These are phyloP conservation scores for Immersiella caudata DNA, from an alignment of 495 filamentous ascomycete genomes.

Conservation along the genomic window DNA sequence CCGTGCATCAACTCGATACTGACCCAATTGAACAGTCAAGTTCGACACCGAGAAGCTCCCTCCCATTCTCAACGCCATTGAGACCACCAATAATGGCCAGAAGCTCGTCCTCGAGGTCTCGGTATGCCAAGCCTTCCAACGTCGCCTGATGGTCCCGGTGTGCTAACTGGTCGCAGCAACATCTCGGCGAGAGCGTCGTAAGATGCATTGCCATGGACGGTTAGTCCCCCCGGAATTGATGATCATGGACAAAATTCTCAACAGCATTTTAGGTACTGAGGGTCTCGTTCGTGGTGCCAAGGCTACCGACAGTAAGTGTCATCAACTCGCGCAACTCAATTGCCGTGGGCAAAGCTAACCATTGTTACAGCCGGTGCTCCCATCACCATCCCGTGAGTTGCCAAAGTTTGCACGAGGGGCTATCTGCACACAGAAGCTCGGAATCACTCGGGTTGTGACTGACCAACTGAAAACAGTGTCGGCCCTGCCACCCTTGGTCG, in stretches of 20 bases:
- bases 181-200: constrained; percentile 98
- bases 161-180: constrained; percentile 75
- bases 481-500: constrained; percentile 92
- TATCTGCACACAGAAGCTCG: background rate
- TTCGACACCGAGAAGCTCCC: constrained; percentile 95
- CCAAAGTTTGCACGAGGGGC: background rate
- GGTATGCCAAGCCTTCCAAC: constrained; percentile 59
- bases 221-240: constrained; percentile 53
- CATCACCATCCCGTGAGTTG: constrained; percentile 80
- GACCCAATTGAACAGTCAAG: constrained; percentile 60
- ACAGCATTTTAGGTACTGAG: constrained; percentile 77
- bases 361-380: constrained; percentile 66
- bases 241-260: constrained; percentile 34
- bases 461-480: constrained; percentile 52
- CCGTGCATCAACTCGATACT: constrained; percentile 24
- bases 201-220: constrained; percentile 99
- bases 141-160: background rate
- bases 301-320: constrained; percentile 67
- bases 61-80: constrained; percentile 95
- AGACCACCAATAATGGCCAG: constrained; percentile 85
- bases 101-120: constrained; percentile 97
- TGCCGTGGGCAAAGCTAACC: constrained; percentile 23
- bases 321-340: background rate
- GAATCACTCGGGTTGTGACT: background rate
- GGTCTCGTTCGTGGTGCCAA: constrained; percentile 90